A percentile compares a stretch with the other conserved stretches of the same genome.
Conservation (phyloP, 1,139 yeast genomes). For the Pichia sp. region DNA sequence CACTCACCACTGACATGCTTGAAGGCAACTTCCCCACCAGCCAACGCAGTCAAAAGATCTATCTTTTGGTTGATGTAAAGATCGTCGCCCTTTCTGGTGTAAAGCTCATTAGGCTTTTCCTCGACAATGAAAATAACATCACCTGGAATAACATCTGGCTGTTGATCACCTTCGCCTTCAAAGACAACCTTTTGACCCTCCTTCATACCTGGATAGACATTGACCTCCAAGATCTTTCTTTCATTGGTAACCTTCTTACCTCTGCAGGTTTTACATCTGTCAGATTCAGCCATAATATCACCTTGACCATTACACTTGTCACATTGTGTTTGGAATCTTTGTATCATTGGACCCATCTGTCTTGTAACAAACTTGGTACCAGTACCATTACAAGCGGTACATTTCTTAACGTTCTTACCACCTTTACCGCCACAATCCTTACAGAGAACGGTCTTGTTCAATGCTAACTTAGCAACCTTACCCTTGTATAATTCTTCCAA, state of each 20-base stretch:
- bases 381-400: conserved; percentile 82
- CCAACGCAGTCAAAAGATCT: conserved; percentile 88
- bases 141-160: conserved; percentile 92
- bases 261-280: conserved; percentile 79
- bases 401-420: conserved; percentile 88
- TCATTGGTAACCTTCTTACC: conserved; percentile 88
- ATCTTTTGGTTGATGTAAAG: conserved; percentile 80
- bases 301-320: conserved; percentile 92
- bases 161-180: conserved; percentile 97
- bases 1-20: conserved; percentile 87
- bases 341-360: conserved; percentile 99
- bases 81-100: conserved; percentile 88
- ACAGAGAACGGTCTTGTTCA: conserved; percentile 89
- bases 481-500: conserved; percentile 95
- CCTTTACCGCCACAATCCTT: conserved; percentile 90
- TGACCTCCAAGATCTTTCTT: conserved; percentile 90
- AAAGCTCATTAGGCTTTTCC: conserved; percentile 77
- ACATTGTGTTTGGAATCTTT: conserved; percentile 94
- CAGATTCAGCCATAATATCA: conserved; percentile 81
- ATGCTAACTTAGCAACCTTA: conserved; percentile 86
- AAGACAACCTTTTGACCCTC: conserved; percentile 90
- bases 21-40: conserved; percentile 89
- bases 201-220: conserved; percentile 95
- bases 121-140: conserved; percentile 90
- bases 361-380: conserved; percentile 93